Base-by-base conservation (phyloP, 1,284 basidiomycete species). In the Ustilago loliicola region DNA sequence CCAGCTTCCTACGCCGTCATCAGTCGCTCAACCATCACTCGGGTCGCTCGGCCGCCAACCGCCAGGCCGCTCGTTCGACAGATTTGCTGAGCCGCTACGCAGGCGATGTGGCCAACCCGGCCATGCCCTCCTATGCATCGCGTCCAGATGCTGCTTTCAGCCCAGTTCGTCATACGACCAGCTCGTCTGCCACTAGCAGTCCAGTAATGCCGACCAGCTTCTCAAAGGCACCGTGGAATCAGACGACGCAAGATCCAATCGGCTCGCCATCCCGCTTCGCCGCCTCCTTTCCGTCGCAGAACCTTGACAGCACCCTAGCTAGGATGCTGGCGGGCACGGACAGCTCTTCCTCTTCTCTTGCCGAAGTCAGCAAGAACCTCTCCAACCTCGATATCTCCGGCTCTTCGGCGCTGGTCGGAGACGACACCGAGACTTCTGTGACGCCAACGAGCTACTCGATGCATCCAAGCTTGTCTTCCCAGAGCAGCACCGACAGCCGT, bases 21-120 rank as follows among this genome's bases (percentile, higher is more conserved):
- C 80, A 82, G 57, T 82, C 80, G n/a, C 77, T 82, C 71, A 82
- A 82, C 42, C 76, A 80, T 32, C 61, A 73, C 45, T 55, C 69
- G 2, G 77, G 77, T 27, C 72, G 73, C 17, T 27, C 61, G 11
- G 58, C 70, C 13, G 77, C 62, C 5, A 38, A 67, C 11, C 72
- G 79, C 1, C 55, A 77, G 21, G 62, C 68, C 9, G 51, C 75
- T n/a, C 65, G 66, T n/a, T 77, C 71, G 3, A 66, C 60, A 10
- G 66, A 70, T 27, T 51, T 71, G 13, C 63, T 65, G 2, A 60
- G 53, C 32, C 59, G 52, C 21, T 50, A 63, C 10, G 40, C 53
- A 23, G 60, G 51, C 42, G 60, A 60, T 19, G 60, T 29, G 2
- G 58, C 48, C 45, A 65, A 69, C 2, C 42, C 54, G 10, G 9